Conservation (phyloP, 2,329 filamentous ascomycete genomes). For the Neonectria ditissima region DNA sequence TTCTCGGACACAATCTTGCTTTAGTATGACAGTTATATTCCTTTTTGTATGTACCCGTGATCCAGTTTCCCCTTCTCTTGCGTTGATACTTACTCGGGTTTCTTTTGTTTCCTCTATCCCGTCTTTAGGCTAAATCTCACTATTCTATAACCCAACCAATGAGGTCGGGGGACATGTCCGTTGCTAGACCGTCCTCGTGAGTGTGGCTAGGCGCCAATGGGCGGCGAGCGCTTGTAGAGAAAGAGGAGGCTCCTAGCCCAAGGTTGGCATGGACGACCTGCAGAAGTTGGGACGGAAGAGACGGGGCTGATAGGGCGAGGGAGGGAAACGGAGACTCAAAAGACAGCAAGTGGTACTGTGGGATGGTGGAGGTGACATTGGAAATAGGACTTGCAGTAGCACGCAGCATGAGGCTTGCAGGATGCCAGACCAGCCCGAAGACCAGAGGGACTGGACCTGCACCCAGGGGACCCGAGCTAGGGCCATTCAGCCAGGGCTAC, state of each 20-base stretch:
- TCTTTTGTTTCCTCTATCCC: background rate
- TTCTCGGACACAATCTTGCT: too few relatives aligned
- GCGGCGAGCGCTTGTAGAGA: slow-evolving; percentile 41
- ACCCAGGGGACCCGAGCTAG: background rate
- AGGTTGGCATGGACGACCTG: slow-evolving; percentile 3
- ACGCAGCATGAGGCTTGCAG: slow-evolving; percentile 11
- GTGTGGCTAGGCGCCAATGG: slow-evolving; percentile 37
- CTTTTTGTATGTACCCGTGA: background rate
- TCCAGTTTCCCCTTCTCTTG: slow-evolving; percentile 9
- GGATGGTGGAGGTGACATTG: background rate
- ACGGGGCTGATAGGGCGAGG: slow-evolving; percentile 2
- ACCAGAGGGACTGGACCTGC: background rate
- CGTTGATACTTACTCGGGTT: slow-evolving; percentile 10
- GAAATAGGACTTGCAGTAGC: slow-evolving; percentile 13
- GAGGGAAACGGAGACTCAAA: background rate
- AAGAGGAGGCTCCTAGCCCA: slow-evolving; percentile 19
- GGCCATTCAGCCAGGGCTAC: background rate
- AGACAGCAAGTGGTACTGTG: background rate
- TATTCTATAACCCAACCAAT: slow-evolving; percentile 38
- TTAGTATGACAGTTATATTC: background rate
- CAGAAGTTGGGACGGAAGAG: background rate
- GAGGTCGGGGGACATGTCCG: slow-evolving; percentile 17
- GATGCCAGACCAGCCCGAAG: slow-evolving; percentile 10
- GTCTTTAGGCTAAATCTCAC: slow-evolving; percentile 40
- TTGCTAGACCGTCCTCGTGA: slow-evolving; percentile 30